A percentile compares a stretch with the other conserved stretches of the same genome.
Evolutionary conservation across 192 early-diverging fungal genomes (phyloP).

Genomic region (Rhizophlyctis rosea): DNA sequence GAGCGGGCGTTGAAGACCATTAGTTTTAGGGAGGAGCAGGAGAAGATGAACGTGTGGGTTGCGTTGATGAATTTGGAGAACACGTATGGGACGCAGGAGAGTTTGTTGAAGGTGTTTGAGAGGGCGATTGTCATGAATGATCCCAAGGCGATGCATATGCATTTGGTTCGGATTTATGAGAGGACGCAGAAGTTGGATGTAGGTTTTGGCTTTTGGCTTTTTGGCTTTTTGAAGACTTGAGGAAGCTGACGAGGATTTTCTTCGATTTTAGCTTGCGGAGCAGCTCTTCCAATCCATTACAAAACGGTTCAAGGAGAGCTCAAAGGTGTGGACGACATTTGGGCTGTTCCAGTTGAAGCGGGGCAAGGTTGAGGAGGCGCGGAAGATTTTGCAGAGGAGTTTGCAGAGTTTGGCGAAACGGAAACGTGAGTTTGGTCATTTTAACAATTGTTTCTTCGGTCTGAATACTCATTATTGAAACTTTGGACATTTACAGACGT

Average conservation of each 20-base stretch:
- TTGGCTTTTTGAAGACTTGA: too few relatives aligned
- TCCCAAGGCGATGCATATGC: conserved; percentile 83
- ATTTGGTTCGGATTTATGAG: conserved; percentile 89
- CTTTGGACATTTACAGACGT: conserved; percentile 48
- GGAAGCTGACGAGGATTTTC: conserved; percentile 3
- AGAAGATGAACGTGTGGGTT: conserved; percentile 98
- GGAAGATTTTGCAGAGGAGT: conserved; percentile 74
- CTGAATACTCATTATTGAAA: conserved; percentile 8
- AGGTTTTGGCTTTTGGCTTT: conserved; percentile 3
- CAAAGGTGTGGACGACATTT: conserved; percentile 88
- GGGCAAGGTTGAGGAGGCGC: conserved; percentile 70
- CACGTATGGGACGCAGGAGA: conserved; percentile 82
- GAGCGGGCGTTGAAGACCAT: conserved; percentile 94
- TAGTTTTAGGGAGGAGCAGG: conserved; percentile 85
- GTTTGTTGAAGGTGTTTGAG: conserved; percentile 79
- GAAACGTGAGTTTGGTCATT: conserved; percentile 64
- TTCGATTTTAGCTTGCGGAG: conserved; percentile 59
- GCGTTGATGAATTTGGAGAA: conserved; percentile 95
- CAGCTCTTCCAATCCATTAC: conserved; percentile 68
- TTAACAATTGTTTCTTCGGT: conserved; percentile 1
- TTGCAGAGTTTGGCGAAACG: conserved; percentile 86
- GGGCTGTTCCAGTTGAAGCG: conserved; percentile 79
- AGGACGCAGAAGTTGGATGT: conserved; percentile 73
- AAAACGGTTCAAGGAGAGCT: conserved; percentile 83
- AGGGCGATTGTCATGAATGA: conserved; percentile 82